Conservation (phyloP, 2,329 filamentous ascomycete genomes). For the Aureobasidium sp. region DNA sequence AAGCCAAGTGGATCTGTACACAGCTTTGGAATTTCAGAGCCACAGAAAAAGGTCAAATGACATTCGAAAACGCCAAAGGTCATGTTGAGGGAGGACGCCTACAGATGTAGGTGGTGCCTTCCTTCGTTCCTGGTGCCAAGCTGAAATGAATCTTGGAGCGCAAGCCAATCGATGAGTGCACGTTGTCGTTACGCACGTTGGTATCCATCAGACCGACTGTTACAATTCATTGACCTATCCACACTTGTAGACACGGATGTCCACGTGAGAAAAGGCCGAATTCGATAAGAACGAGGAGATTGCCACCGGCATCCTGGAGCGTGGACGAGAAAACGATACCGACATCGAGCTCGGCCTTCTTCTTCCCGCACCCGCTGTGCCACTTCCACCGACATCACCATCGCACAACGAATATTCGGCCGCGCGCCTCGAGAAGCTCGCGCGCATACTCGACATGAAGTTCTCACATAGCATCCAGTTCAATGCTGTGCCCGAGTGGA, state of each 20-base stretch:
- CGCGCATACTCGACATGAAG: slow-evolving; percentile 72
- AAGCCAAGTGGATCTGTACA: background rate
- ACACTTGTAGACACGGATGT: background rate
- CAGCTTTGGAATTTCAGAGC: background rate
- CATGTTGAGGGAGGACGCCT: background rate
- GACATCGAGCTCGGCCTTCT: slow-evolving; percentile 13
- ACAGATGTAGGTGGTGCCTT: background rate
- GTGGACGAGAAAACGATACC: slow-evolving; percentile 4
- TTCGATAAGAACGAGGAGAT: background rate
- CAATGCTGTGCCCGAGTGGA: slow-evolving; percentile 99
- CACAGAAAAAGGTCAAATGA: slow-evolving; percentile 5
- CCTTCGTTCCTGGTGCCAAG: background rate
- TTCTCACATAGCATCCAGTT: slow-evolving; percentile 99
- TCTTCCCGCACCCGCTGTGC: slow-evolving; percentile 10
- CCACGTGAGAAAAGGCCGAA: slow-evolving; percentile 8
- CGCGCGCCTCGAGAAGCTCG: slow-evolving; percentile 10
- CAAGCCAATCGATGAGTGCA: background rate
- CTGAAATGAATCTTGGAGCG: background rate
- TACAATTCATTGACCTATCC: background rate
- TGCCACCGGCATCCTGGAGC: slow-evolving; percentile 8
- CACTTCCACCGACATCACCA: slow-evolving; percentile 8
- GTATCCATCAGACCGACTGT: background rate
- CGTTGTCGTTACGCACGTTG: background rate
- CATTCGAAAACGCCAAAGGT: background rate
- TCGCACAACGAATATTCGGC: slow-evolving; percentile 2